phyloP scores from a whole-genome alignment of 352 stramenopile species.

The Peronospora tabacina region DNA sequence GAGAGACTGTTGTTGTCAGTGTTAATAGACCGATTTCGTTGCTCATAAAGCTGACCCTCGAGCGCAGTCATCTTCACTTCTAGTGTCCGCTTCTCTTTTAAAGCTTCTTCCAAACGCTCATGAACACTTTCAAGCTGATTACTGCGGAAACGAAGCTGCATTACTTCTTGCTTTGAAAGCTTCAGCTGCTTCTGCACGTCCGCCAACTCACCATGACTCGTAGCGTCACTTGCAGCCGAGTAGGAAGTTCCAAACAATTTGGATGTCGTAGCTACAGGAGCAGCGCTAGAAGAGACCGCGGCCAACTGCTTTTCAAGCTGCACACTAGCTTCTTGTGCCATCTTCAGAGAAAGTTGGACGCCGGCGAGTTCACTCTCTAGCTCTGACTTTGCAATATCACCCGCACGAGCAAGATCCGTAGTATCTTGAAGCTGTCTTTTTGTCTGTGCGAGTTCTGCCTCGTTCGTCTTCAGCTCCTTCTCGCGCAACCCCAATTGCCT shows the following conservation, averaged over 20 bases:
- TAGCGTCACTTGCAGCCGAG: conserved; percentile 15
- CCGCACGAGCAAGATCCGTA: conserved; percentile 9
- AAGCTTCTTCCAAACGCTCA: conserved; percentile 55
- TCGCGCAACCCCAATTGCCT: conserved; percentile 20
- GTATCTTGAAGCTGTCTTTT: conserved; percentile 30
- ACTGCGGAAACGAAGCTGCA: conserved; percentile 77
- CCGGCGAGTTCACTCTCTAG: conserved; percentile 23
- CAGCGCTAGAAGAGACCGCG: conserved; percentile 13
- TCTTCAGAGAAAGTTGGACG: conserved; percentile 25
- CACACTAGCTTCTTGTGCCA: conserved; percentile 23
- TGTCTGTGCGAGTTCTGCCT: conserved; percentile 12
- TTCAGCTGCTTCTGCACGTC: conserved; percentile 75
- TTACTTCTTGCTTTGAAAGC: conserved; percentile 67
- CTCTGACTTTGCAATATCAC: conserved; percentile 6
- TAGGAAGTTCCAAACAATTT: conserved; percentile 27
- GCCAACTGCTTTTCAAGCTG: conserved; percentile 45
- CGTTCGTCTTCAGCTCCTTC: conserved; percentile 15
- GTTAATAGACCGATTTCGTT: conserved; percentile 53
- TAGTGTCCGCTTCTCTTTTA: conserved; percentile 73
- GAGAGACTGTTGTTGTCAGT: conserved; percentile 43
- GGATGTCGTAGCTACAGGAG: conserved; percentile 11
- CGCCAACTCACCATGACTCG: conserved; percentile 36
- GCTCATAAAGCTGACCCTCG: conserved; percentile 70
- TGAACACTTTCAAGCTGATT: conserved; percentile 69
- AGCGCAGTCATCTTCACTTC: conserved; percentile 74